These are phyloP conservation scores for Carex myosuroides DNA, from an alignment of 176 grass and related monocot species.

Conservation along the genomic window DNA sequence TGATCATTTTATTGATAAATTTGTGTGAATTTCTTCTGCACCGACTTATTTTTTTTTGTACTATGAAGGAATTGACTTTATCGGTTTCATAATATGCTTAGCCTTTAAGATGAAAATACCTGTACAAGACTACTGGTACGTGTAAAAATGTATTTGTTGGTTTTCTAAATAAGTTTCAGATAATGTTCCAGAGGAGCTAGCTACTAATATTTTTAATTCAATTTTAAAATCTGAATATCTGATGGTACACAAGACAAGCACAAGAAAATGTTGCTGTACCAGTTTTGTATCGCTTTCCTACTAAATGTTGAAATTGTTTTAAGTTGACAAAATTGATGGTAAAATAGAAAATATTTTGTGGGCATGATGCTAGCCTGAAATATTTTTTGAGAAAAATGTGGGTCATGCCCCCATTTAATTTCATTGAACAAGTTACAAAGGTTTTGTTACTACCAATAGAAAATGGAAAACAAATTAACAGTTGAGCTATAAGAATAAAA, in stretches of 20 bases:
- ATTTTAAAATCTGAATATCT: neutral
- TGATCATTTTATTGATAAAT: neutral
- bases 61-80: neutral
- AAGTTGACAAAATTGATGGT: no score
- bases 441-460: no score
- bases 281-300: neutral
- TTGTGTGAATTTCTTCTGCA: neutral
- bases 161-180: neutral
- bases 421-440: neutral
- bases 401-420: no score
- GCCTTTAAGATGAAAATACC: neutral
- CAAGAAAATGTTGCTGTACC: neutral
- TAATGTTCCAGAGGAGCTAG: neutral
- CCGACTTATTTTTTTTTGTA: neutral
- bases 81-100: neutral
- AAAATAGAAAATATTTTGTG: neutral
- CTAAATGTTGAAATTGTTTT: no score
- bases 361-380: neutral
- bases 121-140: neutral
- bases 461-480: no score
- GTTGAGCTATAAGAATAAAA: no score
- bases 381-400: neutral
- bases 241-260: neutral
- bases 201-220: neutral
- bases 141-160: neutral